Evolutionary conservation across 176 grass and related monocot species (phyloP).

Genomic region (Zea luxurians): DNA sequence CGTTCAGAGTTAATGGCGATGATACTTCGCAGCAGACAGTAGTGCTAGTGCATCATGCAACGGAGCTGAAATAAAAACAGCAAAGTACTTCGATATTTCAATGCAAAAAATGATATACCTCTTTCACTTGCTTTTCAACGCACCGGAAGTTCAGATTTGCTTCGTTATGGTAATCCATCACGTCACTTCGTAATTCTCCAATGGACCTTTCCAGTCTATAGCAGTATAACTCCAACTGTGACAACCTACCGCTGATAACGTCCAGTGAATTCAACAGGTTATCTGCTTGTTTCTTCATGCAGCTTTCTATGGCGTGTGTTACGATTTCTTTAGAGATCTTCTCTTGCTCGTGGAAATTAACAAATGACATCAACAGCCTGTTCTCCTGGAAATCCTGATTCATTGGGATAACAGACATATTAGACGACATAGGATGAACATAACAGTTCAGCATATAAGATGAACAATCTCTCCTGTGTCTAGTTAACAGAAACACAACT

Average conservation of each 20-base stretch:
- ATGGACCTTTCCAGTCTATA: conserved; percentile 86
- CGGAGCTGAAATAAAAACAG: not conserved
- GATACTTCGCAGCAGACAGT: not conserved
- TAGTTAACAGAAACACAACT: not conserved
- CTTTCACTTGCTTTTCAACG: conserved; percentile 79
- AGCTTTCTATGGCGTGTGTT: conserved; percentile 68
- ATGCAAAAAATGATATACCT: conserved; percentile 51
- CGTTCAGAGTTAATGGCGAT: not conserved
- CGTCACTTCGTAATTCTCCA: conserved; percentile 74
- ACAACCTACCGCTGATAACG: conserved; percentile 79
- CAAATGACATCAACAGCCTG: conserved; percentile 60
- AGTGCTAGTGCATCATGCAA: not conserved
- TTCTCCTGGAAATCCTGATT: conserved; percentile 70
- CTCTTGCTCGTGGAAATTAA: conserved; percentile 78
- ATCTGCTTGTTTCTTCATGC: conserved; percentile 98
- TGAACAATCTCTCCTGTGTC: too few relatives aligned
- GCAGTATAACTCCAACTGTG: conserved; percentile 82
- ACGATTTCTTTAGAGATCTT: conserved; percentile 58
- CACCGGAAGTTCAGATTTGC: conserved; percentile 60
- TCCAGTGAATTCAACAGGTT: conserved; percentile 78
- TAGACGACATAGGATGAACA: too few relatives aligned
- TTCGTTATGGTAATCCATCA: conserved; percentile 73
- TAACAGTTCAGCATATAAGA: too few relatives aligned
- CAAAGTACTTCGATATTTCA: not conserved
- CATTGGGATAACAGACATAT: not conserved